Evolutionary conservation across 2,329 filamentous ascomycete genomes (phyloP), one percentile per base, ranked within the genome.

Genomic region (Ophioceras dolichostomum): DNA sequence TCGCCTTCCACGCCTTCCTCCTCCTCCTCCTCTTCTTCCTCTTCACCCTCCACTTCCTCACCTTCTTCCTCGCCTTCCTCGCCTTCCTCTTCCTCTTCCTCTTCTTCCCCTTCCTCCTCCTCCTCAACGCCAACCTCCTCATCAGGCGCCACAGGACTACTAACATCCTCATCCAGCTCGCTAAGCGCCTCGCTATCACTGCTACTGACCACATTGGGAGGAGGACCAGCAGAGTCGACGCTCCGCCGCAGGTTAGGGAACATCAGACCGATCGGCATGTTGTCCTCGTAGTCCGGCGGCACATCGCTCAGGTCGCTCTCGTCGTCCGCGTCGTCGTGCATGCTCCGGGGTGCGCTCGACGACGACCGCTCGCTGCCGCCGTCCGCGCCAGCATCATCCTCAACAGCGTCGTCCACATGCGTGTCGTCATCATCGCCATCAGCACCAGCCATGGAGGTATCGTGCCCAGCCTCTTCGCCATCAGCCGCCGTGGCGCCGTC

Each of bases 271-370:
- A 65, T 60, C 2, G 70, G 69, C 21, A 68, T 65, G 29, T 76
- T 68, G 32, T 75, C 69, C 36, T 77, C 70, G 39, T 73, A 73
- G 29, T 68, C 70, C 4, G 68, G 58, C 19, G 74, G 64, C 4
- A 77, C 69, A 42, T 83, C 79, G 37, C 76, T 82, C 0, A 83
- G 60, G 43, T 82, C 78, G 49, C 76, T 82, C 53, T 83, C 78
- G 38, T 80, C 76, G 43, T 82, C 77, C 0, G 73, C 77, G 22
- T 26, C 22, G 12, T 26, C 7, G 8, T 26, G 8, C n/a, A n/a
- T n/a, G n/a, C n/a, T n/a, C n/a, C n/a, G n/a, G n/a, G n/a, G n/a
- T n/a, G n/a, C n/a, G 22, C 22, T 12, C 22, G 22, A 8, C 29
- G 70, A 78, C 42, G 80, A 76, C 41, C 78, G 72, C 7, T 77